Base-by-base conservation (phyloP, 257 asterid species). In the Anisodus tanguticus region DNA sequence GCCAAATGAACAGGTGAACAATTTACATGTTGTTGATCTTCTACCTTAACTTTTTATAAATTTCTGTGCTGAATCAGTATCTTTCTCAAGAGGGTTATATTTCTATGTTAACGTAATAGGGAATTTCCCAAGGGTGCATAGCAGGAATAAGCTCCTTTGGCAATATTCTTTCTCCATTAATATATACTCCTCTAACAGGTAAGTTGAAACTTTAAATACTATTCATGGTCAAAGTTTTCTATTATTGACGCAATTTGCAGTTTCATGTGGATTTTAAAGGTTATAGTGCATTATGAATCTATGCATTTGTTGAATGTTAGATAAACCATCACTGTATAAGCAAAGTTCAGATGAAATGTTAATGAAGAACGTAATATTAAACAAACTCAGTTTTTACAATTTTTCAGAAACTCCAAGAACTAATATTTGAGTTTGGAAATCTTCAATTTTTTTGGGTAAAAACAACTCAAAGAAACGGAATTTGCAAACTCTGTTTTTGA, bases 61-160 rank as follows among this genome's bases (percentile, higher is more conserved):
- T 11, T 71, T 49, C 0, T 49, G 45, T 76, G 13, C 6, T 76
- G 62, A 12, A 76, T 76, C 13, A 22, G 13, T 26, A 22, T 51
- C 26, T 76, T 51, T 76, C 45, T 76, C 4, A 67, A 15, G 51
- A 37, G 22, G 8, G 9, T 6, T 1, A 6, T 12, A 8, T 15
- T 12, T 54, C 37, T 13, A 13, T 82, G n/a, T 69, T 8, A 31
- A 64, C 19, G 22, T 47, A 45, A 39, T 43, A 83, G 85, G 85
- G 85, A 70, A 57, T 72, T 55, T 81, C 85, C 10, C 85, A 83
- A 83, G 85, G 85, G 26, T 83, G 85, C 59, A 47, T 70, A 11
- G 74, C 82, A 57, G 81, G 85, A 9, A 12, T 83, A 57, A 83
- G 62, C 66, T 83, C 82, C 13, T 57, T 70, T 3, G 82, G 70